Evolutionary conservation across 306 rosid genomes (phyloP), one percentile per base, ranked within the genome.

Genomic region (Senna siamea): DNA sequence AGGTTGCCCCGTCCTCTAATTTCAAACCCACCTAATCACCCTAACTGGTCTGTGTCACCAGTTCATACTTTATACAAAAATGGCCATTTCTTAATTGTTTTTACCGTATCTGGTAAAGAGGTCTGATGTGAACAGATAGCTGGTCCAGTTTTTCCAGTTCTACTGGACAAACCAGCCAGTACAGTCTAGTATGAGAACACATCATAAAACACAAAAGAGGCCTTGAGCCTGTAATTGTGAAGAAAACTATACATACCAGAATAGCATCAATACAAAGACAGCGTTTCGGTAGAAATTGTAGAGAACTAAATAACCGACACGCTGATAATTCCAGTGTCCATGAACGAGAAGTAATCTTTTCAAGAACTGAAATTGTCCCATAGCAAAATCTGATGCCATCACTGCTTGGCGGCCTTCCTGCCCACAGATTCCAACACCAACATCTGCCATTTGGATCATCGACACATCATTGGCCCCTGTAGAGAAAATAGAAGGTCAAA

Each of bases 391-490:
- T 61, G 99, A 87, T 66, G 99, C 99, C 99, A 95, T 95, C 78
- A 95, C 99, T 23, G 99, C 99, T 76, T 95, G 99, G 64, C 99
- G 99, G 59, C 99, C 99, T 79, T 95, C 99, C 87, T 89, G 97
- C 72, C 99, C 99, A 23, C 99, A 89, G 74, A 95, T 92, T 80
- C 99, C 99, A 73, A 95, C 96, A 65, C 99, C 99, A 76, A 95
- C 99, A 88, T 95, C 99, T 60, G 99, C 99, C 99, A 88, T 95
- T 87, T 94, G 98, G 84, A 94, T 94, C 98, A 94, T 95, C 58
- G 99, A 89, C 78, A 95, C 99, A 44, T 95, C 99, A 76, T 95
- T 95, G 73, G 99, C 99, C 62, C 99, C 99, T 95, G 88, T 46
- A 64, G 55, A 28, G 15, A 44, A 67, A 73, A 73, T 4, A 40